These are phyloP conservation scores for Mycena alexandri DNA, from an alignment of 768 basidiomycete species.

Conservation along the genomic window DNA sequence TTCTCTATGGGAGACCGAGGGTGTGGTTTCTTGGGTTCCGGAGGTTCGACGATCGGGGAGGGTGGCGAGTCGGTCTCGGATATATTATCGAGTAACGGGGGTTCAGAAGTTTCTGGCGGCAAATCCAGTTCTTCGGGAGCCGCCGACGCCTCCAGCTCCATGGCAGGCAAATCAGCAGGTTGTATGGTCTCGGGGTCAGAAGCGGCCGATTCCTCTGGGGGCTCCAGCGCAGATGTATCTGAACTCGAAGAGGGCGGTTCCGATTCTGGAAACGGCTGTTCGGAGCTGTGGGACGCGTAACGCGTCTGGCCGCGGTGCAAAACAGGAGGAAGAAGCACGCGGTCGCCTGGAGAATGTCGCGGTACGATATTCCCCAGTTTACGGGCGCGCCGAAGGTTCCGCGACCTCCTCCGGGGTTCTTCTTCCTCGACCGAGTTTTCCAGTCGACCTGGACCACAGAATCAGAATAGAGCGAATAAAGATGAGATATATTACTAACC, in stretches of 20 bases:
- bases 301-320: constrained; percentile 28
- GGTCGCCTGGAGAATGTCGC: constrained; percentile 14
- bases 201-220: constrained; percentile 22
- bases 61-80: constrained; percentile 35
- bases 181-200: not conserved
- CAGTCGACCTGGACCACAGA: constrained; percentile 2
- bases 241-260: constrained; percentile 28
- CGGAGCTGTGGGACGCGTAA: constrained; percentile 33
- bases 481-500: constrained; percentile 50
- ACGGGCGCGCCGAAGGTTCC: constrained; percentile 15
- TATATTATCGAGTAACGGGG: constrained; percentile 28
- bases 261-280: constrained; percentile 24
- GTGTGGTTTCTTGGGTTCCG: not conserved
- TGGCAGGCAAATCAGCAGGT: not conserved
- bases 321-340: constrained; percentile 1
- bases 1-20: not conserved
- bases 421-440: constrained; percentile 12
- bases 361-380: constrained; percentile 8
- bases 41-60: not conserved
- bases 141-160: constrained; percentile 14
- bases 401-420: constrained; percentile 8
- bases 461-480: not conserved
- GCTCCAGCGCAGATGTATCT: constrained; percentile 13
- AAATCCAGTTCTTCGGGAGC: constrained; percentile 11
- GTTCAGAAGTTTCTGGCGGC: constrained; percentile 5